Evolutionary conservation across 208 protist species (phyloP), one percentile per base, ranked within the genome.

Genomic region (Leishmania mexicana): DNA sequence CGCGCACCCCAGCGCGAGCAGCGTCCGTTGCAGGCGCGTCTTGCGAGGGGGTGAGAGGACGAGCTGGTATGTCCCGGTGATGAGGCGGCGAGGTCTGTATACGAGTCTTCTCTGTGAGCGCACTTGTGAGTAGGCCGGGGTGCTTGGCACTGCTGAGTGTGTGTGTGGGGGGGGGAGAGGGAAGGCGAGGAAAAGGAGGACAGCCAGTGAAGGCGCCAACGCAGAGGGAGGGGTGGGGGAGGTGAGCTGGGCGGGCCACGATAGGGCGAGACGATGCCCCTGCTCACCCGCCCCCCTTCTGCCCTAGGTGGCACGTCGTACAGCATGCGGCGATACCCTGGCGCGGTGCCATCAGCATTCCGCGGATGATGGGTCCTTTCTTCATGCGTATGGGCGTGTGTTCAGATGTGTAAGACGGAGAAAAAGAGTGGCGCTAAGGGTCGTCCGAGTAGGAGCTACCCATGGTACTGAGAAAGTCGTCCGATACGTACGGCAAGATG

Each of bases 401-500:
- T 60, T 62, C 70, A 28, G n/a, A 76, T 53, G 42, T 38, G 40
- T 31, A n/a, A 31, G 19, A 17, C 31, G 28, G 60, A 7, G 60
- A 67, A 19, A 5, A 38, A 19, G 54, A 53, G n/a, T 28, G 40
- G 35, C 72, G 13, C 72, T 76, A 76, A 1, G 21, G 72, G 72
- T 49, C n/a, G 58, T 40, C 38, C 0, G 72, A 40, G 74, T 78
- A 81, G 49, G 83, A 83, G 13, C 57, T 40, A 17, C 83, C 81
- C 89, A 92, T 92, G 42, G 80, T 68, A 0, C 57, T 73, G n/a
- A 92, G 68, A 67, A 92, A 92, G 40, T 88, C 81, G 62, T 89
- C 87, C 21, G 87, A 90, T 15, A 93, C 79, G 78, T 93, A 90
- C 17, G 89, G 92, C 65, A 97, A 83, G 60, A 95, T 83, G 72